Evolutionary conservation across 2,329 filamentous ascomycete species (phyloP), one percentile per base, ranked within the genome.

Genomic region (Tolypocladium sp.): DNA sequence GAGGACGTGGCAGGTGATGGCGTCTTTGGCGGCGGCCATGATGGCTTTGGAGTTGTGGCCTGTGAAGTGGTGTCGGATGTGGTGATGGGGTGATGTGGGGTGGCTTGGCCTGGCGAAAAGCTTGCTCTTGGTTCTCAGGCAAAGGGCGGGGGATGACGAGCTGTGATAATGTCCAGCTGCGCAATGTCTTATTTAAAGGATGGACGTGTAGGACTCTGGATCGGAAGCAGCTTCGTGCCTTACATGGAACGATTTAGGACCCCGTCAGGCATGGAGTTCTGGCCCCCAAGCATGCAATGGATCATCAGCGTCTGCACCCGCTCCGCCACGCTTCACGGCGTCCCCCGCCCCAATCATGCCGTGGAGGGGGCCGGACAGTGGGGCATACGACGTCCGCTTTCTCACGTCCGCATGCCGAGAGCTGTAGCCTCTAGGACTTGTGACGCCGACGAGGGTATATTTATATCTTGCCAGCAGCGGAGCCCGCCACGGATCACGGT

Each of bases 1-100:
- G 71, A 94, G 89, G 73, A 92, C 84, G 79, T 94, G 90, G 79
- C 90, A 93, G 72, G 90, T 93, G 69, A 94, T 93, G 69, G 84
- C 84, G 69, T 86, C 84, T 69, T 82, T 85, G 60, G 60, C 54
- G 35, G 56, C 35, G 22, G 49, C 49, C 49, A 53, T 53, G 49
- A 22, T 37, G 30, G 49, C 46, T 51, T 7, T 25, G 42, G 42
- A 25, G 42, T 25, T 6, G 42, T 17, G 44, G 12, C 42, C 8
- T 25, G 42, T 25, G 42, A 25, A n/a, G n/a, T 9, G 42, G 10
- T 17, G 37, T 5, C 20, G 22, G 44, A 30, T 3, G 27, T 12
- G 17, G 49, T 13, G 44, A 5, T 27, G 25, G 30, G 2, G 5
- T 7, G 49, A 33, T 7, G 49, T 3, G 30, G 49, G 46, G 46